These are phyloP conservation scores for Claviceps sp. DNA, from an alignment of 2,329 filamentous ascomycete species.

Conservation along the genomic window DNA sequence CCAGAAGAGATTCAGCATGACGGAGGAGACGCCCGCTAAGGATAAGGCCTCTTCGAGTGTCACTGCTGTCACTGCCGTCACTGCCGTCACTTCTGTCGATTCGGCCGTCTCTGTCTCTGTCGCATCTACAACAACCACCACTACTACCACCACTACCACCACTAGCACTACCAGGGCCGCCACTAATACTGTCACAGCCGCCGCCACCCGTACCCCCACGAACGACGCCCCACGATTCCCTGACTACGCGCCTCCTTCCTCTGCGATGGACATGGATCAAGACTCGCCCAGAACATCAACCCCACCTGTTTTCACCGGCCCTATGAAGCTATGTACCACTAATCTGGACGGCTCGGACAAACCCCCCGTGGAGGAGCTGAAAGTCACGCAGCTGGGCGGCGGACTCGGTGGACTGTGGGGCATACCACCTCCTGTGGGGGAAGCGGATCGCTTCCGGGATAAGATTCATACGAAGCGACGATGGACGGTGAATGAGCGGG, in stretches of 20 bases:
- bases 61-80: no score
- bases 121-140: neutral
- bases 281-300: slow-evolving; percentile 8
- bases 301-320: slow-evolving; percentile 19
- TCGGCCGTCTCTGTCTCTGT: neutral
- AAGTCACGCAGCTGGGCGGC: slow-evolving; percentile 22
- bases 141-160: neutral
- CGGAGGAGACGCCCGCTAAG: neutral
- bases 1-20: slow-evolving; percentile 19
- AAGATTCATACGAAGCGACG: slow-evolving; percentile 34
- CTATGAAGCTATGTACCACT: slow-evolving; percentile 24
- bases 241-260: neutral
- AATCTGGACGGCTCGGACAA: slow-evolving; percentile 16
- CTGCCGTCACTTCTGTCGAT: neutral
- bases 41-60: neutral
- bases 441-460: slow-evolving; percentile 33
- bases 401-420: slow-evolving; percentile 32
- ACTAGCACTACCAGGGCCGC: neutral
- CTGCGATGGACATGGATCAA: slow-evolving; percentile 3
- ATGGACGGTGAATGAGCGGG: slow-evolving; percentile 41
- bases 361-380: slow-evolving; percentile 16
- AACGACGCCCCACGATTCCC: slow-evolving; percentile 7
- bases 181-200: neutral
- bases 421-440: slow-evolving; percentile 27
- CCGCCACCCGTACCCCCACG: neutral